Conservation (phyloP, 805 yeast species). For the Spencermartinsiella europaea region DNA sequence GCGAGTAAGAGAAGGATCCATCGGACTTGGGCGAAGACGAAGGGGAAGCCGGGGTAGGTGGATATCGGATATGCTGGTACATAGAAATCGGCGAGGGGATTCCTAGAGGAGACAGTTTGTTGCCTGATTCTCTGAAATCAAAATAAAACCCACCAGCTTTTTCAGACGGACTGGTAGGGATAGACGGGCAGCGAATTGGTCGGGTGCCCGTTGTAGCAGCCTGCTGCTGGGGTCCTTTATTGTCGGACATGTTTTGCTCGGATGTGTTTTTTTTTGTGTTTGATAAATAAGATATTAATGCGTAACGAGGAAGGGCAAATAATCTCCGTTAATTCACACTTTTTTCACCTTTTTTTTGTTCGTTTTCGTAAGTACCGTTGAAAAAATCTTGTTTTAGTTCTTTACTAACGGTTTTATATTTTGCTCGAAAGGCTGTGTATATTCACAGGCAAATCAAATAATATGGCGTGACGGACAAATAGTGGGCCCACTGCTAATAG, state of each 20-base stretch:
- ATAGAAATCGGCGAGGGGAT: constrained; percentile 1
- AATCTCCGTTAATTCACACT: no score
- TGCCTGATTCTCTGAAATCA: not conserved
- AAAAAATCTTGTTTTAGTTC: no score
- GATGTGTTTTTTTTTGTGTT: no score
- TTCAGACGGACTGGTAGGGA: not conserved
- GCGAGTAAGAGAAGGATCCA: constrained; percentile 3
- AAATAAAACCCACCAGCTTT: not conserved
- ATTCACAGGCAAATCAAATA: no score
- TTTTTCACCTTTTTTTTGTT: no score
- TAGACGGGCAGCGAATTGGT: not conserved
- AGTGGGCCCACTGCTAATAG: no score
- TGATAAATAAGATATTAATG: no score
- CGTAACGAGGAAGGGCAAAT: no score
- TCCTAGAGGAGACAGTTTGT: not conserved
- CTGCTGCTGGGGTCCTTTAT: not conserved
- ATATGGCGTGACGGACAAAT: no score
- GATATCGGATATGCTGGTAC: constrained; percentile 4
- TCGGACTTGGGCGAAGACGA: not conserved
- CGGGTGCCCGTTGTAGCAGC: not conserved
- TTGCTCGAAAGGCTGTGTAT: constrained; percentile 1
- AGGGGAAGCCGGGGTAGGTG: not conserved
- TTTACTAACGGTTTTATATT: not conserved
- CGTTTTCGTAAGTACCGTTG: no score
- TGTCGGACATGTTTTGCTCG: no score